Percentiles rank a stretch among this genome's conserved stretches.
These are phyloP conservation scores for Trypethelium eluteriae DNA, from an alignment of 495 filamentous ascomycete species.

Conservation along the genomic window DNA sequence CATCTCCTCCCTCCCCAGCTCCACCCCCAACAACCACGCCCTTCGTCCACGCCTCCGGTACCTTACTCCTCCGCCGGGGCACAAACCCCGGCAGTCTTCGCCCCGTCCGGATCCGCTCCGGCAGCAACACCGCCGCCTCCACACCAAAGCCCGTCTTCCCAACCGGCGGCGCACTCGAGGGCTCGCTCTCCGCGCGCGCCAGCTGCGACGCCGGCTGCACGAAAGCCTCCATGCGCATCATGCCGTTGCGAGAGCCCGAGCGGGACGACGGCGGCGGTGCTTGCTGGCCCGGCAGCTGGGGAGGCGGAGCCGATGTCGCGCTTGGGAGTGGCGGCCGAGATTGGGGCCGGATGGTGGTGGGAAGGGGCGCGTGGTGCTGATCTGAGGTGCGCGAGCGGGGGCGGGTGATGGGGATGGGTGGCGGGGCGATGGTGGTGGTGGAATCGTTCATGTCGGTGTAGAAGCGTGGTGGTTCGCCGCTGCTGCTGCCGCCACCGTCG, in stretches of 20 bases:
- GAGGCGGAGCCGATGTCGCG: too few species aligned
- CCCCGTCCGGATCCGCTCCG: slow-evolving; percentile 18
- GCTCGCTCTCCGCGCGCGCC: slow-evolving; percentile 41
- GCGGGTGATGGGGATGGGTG: slow-evolving; percentile 26
- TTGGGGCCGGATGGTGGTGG: slow-evolving; percentile 18
- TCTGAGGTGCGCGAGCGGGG: slow-evolving; percentile 28
- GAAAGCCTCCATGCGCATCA: slow-evolving; percentile 95
- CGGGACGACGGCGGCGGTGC: slow-evolving; percentile 17
- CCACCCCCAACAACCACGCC: slow-evolving; percentile 19
- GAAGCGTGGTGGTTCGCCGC: slow-evolving; percentile 37
- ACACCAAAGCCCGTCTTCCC: slow-evolving; percentile 23
- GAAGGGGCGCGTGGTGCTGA: slow-evolving; percentile 26
- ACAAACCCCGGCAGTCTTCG: slow-evolving; percentile 10
- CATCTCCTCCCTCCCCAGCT: slow-evolving; percentile 19
- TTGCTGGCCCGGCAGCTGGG: slow-evolving; percentile 15
- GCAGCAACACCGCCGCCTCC: slow-evolving; percentile 21
- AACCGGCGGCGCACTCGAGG: not conserved
- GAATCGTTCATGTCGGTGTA: slow-evolving; percentile 69
- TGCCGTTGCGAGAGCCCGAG: slow-evolving; percentile 45
- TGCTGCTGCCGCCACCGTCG: not conserved
- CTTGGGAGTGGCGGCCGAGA: not conserved
- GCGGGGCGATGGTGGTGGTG: slow-evolving; percentile 44
- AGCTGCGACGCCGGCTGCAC: slow-evolving; percentile 45
- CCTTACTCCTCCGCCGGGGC: slow-evolving; percentile 27
- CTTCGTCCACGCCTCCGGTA: slow-evolving; percentile 17